These are phyloP conservation scores for Lecanicillium sp. DNA, from an alignment of 2,329 filamentous ascomycete genomes.

Conservation along the genomic window DNA sequence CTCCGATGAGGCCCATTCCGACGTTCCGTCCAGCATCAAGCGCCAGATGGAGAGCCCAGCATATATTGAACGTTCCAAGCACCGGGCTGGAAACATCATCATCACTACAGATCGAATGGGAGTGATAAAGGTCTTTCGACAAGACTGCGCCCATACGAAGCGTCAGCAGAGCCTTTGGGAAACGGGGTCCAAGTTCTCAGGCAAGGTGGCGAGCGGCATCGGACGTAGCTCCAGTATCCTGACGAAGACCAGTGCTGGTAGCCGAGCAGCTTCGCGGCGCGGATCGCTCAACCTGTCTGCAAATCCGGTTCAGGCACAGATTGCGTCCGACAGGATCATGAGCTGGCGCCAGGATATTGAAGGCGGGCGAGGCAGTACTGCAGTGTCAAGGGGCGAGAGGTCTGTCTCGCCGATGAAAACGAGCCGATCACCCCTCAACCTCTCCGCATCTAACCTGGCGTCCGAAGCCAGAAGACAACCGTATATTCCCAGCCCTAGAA, in stretches of 20 bases:
- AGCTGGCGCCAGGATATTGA: conserved; percentile 72
- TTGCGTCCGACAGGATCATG: conserved; percentile 66
- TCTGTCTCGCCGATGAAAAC: conserved; percentile 48
- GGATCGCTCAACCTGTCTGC: conserved; percentile 41
- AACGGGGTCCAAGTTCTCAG: conserved; percentile 66
- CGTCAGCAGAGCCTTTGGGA: conserved; percentile 73
- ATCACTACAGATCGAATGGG: conserved; percentile 85
- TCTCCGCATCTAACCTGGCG: conserved; percentile 30
- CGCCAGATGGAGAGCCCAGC: conserved; percentile 63
- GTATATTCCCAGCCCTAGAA: conserved; percentile 25
- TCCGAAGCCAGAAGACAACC: conserved; percentile 39
- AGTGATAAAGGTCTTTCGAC: conserved; percentile 87
- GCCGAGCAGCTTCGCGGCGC: conserved; percentile 41
- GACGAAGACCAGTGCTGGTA: conserved; percentile 43
- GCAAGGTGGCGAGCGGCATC: conserved; percentile 54
- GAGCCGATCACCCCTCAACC: conserved; percentile 26
- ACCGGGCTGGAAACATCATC: conserved; percentile 80
- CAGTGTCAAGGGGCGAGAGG: conserved; percentile 40
- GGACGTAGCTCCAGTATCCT: conserved; percentile 49
- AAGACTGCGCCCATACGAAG: conserved; percentile 83
- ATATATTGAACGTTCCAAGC: conserved; percentile 68
- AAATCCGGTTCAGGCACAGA: conserved; percentile 21
- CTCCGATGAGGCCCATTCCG: conserved; percentile 26
- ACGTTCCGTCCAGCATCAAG: conserved; percentile 24
- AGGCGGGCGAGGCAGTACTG: conserved; percentile 29